Base-by-base conservation (phyloP, 306 rosid species). In the Ziziphus jujuba region DNA sequence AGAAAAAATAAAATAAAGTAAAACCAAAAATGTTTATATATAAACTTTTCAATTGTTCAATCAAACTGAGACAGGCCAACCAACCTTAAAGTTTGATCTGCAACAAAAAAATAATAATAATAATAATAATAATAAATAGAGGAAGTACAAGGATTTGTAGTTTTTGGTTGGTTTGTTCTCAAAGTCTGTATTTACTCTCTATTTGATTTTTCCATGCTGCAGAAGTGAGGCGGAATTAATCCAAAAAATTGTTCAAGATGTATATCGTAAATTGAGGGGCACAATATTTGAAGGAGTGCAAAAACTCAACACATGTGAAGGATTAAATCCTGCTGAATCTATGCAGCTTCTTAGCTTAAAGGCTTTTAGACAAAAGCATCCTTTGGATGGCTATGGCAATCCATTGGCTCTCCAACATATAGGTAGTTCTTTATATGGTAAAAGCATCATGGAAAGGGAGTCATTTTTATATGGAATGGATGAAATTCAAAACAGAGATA, bases 351-450 rank as follows among this genome's bases (percentile, higher is more conserved):
- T 68, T 11, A 23, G 62, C 44, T 45, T 56, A 63, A 57, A 9
- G 3, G 56, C 73, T n/a, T 56, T 68, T 10, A 34, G 11, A 28
- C 47, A 19, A 58, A 57, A 25, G 5, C 13, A 33, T 4, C 56
- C 73, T 0, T 15, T 43, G 38, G 11, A 2, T 17, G 52, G 35
- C 11, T 22, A 19, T 50, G 75, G 84, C 40, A 79, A 65, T 62
- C 90, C 90, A 10, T 9, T 82, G 69, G 84, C 72, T 56, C 20
- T 82, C 28, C n/a, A n/a, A 53, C 68, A 53, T 40, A 52, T 85
- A 59, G 90, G 85, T 1, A 57, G 68, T 0, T 40, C 55, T 58
- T 35, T 85, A 59, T 63, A 16, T 61, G 52, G 69, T 0, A 59
- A 25, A 58, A 76, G 56, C 16, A 47, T 50, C n/a, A 25, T 52